Conservation (phyloP, 805 yeast genomes). For the Ogataea pignaliae region DNA sequence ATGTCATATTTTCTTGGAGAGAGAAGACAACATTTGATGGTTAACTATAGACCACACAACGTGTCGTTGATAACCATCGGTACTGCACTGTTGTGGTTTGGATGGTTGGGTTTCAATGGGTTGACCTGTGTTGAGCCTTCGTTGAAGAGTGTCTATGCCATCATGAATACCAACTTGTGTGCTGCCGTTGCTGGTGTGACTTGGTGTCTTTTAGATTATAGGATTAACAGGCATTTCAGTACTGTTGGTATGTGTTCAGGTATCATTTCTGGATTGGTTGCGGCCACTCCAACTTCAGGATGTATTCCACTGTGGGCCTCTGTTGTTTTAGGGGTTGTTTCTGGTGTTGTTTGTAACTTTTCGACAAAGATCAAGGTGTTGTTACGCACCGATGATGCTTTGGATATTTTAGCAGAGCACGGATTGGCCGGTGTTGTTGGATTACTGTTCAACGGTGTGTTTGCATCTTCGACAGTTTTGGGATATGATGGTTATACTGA, state of each 20-base stretch:
- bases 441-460: conserved; percentile 79
- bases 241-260: conserved; percentile 96
- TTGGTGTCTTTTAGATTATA: conserved; percentile 87
- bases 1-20: conserved; percentile 77
- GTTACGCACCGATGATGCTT: conserved; percentile 80
- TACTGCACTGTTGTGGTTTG: conserved; percentile 82
- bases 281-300: conserved; percentile 95
- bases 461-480: conserved; percentile 82
- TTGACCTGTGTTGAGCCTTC: conserved; percentile 83
- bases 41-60: conserved; percentile 92
- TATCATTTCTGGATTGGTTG: conserved; percentile 90
- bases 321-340: conserved; percentile 71
- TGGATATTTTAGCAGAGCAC: conserved; percentile 98
- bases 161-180: conserved; percentile 85
- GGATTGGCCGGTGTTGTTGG: conserved; percentile 95
- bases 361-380: conserved; percentile 83
- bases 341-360: conserved; percentile 85
- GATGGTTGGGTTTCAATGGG: conserved; percentile 96
- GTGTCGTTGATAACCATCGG: conserved; percentile 89
- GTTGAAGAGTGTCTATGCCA: conserved; percentile 79
- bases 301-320: conserved; percentile 90
- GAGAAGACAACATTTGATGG: conserved; percentile 68
- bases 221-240: conserved; percentile 87
- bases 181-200: conserved; percentile 89
- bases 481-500: conserved; percentile 86